A percentile compares a stretch with the other conserved stretches of the same genome.
Evolutionary conservation across 129 eudicot genomes (phyloP).

Genomic region (Arctium minus): DNA sequence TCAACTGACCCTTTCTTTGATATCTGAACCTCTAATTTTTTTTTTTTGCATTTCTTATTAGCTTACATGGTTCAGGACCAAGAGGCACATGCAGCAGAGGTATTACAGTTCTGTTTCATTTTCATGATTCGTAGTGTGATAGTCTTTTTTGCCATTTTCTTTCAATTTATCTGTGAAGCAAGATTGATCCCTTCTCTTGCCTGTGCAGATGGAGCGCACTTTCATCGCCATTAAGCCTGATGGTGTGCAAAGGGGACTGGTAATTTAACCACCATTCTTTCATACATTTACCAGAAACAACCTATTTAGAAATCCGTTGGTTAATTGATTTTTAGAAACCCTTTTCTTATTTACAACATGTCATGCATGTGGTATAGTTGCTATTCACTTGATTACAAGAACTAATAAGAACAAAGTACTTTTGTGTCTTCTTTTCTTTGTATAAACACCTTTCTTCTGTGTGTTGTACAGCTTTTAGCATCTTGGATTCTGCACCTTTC

Average conservation of each 20-base stretch:
- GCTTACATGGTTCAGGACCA: slow-evolving; percentile 92
- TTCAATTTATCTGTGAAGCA: not conserved
- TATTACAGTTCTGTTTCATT: slow-evolving; percentile 10
- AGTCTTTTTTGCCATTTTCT: not conserved
- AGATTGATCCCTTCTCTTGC: not conserved
- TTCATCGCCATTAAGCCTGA: slow-evolving; percentile 99
- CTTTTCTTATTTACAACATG: not conserved
- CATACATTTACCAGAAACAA: not conserved
- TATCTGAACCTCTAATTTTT: not conserved
- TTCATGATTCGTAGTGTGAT: not conserved
- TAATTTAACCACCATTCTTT: slow-evolving; percentile 19
- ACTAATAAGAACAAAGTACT: not conserved
- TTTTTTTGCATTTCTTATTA: slow-evolving; percentile 25
- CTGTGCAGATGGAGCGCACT: slow-evolving; percentile 78
- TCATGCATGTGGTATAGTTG: not conserved
- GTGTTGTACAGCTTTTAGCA: not conserved
- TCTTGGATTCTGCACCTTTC: not conserved
- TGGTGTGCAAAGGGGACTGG: slow-evolving; percentile 99
- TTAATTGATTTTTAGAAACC: not conserved
- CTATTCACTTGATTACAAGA: not conserved
- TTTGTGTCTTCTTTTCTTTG: not conserved
- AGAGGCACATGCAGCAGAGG: slow-evolving; percentile 92
- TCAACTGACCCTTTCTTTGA: not conserved
- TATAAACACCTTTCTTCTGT: not conserved
- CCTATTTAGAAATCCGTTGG: not conserved